Evolutionary conservation across 495 filamentous ascomycete genomes (phyloP).

Genomic region (Penicillium odoratum): DNA sequence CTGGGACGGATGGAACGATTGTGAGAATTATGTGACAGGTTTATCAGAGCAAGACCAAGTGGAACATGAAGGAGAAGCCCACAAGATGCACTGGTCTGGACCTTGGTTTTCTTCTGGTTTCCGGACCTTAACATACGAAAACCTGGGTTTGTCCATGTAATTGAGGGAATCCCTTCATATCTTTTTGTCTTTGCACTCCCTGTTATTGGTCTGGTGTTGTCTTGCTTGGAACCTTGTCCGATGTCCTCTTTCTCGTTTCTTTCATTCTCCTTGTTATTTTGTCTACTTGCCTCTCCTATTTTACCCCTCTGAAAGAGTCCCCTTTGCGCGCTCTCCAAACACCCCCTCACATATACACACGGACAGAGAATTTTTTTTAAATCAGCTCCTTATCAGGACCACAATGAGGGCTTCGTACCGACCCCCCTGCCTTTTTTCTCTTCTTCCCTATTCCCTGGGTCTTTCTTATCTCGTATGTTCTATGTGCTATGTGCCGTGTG

Average conservation of each 20-base stretch:
- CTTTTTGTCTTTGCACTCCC: constrained; percentile 14
- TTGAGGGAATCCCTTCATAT: constrained; percentile 14
- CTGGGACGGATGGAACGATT: constrained; percentile 28
- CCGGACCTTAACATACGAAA: constrained; percentile 14
- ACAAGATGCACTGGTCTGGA: constrained; percentile 13
- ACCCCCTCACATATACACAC: constrained; percentile 30
- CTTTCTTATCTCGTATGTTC: constrained; percentile 8
- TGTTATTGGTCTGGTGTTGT: constrained; percentile 11
- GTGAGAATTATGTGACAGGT: constrained; percentile 24
- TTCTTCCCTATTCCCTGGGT: constrained; percentile 8
- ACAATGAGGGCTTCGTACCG: constrained; percentile 30
- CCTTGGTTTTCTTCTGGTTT: constrained; percentile 9
- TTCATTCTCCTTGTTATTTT: constrained; percentile 35
- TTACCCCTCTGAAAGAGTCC: constrained; percentile 31
- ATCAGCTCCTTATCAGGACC: constrained; percentile 35
- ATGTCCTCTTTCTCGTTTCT: constrained; percentile 22
- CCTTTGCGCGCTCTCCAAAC: constrained; percentile 34
- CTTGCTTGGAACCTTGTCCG: constrained; percentile 14
- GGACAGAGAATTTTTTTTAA: constrained; percentile 32
- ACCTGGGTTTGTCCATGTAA: constrained; percentile 6
- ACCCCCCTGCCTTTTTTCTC: constrained; percentile 21
- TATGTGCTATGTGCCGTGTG: constrained; percentile 27
- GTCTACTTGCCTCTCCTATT: constrained; percentile 32
- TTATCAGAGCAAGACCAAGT: constrained; percentile 16
- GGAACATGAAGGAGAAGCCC: constrained; percentile 7